Evolutionary conservation across 208 protist genomes (phyloP), one percentile per base, ranked within the genome.

Genomic region (Leptomonas seymouri): DNA sequence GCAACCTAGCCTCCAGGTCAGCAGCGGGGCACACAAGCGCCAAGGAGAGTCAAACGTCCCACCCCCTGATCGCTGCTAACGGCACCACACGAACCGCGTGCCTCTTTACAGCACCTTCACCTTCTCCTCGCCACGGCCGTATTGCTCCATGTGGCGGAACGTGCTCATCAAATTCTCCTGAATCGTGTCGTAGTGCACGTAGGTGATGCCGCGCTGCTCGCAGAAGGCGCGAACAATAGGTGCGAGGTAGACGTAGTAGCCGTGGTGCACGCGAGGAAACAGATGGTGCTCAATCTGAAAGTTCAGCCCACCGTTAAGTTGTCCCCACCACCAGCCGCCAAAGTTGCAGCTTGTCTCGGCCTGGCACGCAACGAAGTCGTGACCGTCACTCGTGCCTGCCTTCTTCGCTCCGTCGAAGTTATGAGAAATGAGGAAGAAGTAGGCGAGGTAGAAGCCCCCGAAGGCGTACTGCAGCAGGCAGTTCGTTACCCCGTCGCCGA

Each of bases 261-360:
- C 76, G 71, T 93, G 89, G 59, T 90, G 87, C 56, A 97, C 82
- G 7, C 88, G 76, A 20, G 92, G 92, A 63, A 95, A 97, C 8
- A 97, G 75, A 63, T 97, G 92, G 64, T 97, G 92, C 76, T 94
- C 92, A 31, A 91, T 97, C 68, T 97, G 92, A 61, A 91, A 93
- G 76, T 95, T 95, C 30, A 97, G 78, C 8, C 89, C 92, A 36
- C 92, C 92, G 75, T 88, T 91, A 36, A 93, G 64, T 63, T 89
- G 82, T 0, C 74, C 87, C 84, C 86, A 82, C 78, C 83, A 89
- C 86, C 85, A 90, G 20, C 87, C 86, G 42, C 84, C 82, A 50
- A 93, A 85, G 74, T 86, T 91, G 71, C 83, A 88, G 75, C 84
- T 89, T 67, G 83, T 90, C 70, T 91, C 83, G 6, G 71, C 80